Base-by-base conservation (phyloP, 441 rosid species). In the Pelargonium myrrhifolium region DNA sequence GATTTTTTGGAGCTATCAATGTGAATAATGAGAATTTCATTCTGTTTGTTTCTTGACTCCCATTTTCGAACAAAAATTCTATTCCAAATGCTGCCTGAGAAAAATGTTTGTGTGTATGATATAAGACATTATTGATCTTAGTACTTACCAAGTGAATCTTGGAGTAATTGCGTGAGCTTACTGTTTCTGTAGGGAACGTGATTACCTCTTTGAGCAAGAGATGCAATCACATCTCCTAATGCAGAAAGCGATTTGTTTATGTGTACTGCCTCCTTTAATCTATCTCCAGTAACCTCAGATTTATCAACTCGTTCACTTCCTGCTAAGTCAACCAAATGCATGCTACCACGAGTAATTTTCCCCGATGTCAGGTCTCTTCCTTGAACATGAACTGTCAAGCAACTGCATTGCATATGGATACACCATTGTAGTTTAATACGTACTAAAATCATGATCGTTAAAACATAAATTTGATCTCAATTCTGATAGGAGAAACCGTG, bases 111-210 rank as follows among this genome's bases (percentile, higher is more conserved):
- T n/a, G n/a, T n/a, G n/a, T n/a, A n/a, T n/a, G n/a, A n/a, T n/a
- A n/a, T n/a, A n/a, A n/a, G n/a, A n/a, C n/a, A n/a, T n/a, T n/a
- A n/a, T n/a, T n/a, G n/a, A n/a, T n/a, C 9, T 51, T 20, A 3
- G 17, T 51, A 51, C 71, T 76, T 85, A 91, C 97, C 97, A 28
- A 91, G 92, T 65, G 97, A 89, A 61, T 91, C 96, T 71, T 91
- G 97, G 68, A 91, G 96, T 60, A 91, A 82, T 66, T 91, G 97
- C 35, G 97, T 91, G 69, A 91, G 96, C 71, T 91, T 91, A 86
- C 97, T 90, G 78, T 90, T 90, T 77, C 97, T 69, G 72, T 90
- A 88, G 51, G 97, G 97, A 26, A 90, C 95, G 78, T 90, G 97
- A 0, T 90, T 87, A 74, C 87, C 89, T 78, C 87, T 89, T 43